Evolutionary conservation across 108 stramenopile genomes (phyloP).

Genomic region (Seminavis robusta): DNA sequence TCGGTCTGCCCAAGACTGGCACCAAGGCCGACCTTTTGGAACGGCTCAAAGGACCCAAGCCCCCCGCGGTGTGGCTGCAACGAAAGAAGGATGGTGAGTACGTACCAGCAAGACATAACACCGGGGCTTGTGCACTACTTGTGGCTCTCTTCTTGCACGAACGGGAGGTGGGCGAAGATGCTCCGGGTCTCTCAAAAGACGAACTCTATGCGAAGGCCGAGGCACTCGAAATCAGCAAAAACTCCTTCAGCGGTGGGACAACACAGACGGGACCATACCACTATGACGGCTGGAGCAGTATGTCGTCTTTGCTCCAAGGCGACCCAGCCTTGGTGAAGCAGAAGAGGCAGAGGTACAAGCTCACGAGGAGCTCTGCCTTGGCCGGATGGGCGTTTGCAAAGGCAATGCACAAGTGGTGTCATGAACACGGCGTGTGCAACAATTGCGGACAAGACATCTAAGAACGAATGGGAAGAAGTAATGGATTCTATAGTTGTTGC

Average conservation of each 20-base stretch:
- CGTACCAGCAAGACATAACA: constrained; percentile 45
- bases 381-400: constrained; percentile 17
- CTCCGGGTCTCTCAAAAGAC: constrained; percentile 47
- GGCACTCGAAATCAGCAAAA: constrained; percentile 47
- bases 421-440: constrained; percentile 18
- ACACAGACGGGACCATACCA: constrained; percentile 33
- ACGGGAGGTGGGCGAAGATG: constrained; percentile 6
- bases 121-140: constrained; percentile 39
- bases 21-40: constrained; percentile 50
- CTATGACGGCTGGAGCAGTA: constrained; percentile 54
- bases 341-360: constrained; percentile 26
- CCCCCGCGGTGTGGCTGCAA: constrained; percentile 31
- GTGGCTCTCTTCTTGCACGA: constrained; percentile 44
- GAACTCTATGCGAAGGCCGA: constrained; percentile 51
- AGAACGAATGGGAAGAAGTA: too few species aligned
- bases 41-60: constrained; percentile 46
- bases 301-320: constrained; percentile 35
- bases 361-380: constrained; percentile 16
- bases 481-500: too few species aligned
- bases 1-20: constrained; percentile 37
- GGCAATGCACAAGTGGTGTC: constrained; percentile 31
- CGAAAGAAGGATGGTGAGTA: constrained; percentile 33
- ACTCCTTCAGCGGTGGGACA: constrained; percentile 53
- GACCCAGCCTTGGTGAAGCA: constrained; percentile 52
- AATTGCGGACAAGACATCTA: too few species aligned